Evolutionary conservation across 768 basidiomycete genomes (phyloP).

Genomic region (Amanita polypyramis): DNA sequence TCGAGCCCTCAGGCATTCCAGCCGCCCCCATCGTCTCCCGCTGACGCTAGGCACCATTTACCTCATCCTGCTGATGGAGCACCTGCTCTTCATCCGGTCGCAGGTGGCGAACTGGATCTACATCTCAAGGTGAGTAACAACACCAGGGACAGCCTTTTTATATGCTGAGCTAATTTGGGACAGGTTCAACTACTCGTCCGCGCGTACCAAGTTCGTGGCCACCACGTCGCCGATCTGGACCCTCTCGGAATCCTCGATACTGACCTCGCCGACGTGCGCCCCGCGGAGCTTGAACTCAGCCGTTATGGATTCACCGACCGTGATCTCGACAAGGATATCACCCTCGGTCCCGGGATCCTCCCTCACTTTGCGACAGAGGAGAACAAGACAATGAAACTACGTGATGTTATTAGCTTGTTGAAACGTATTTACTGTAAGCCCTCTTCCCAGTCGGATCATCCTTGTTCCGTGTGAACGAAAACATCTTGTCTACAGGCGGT

Average conservation of each 20-base stretch:
- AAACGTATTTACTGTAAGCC: slow-evolving; percentile 88
- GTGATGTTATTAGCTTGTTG: slow-evolving; percentile 89
- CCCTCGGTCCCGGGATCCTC: slow-evolving; percentile 90
- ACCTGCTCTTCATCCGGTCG: slow-evolving; percentile 58
- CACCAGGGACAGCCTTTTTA: not conserved
- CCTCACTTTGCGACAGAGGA: slow-evolving; percentile 90
- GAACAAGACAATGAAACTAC: slow-evolving; percentile 74
- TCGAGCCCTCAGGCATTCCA: slow-evolving; percentile 73
- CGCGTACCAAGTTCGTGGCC: slow-evolving; percentile 98
- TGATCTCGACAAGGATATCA: slow-evolving; percentile 91
- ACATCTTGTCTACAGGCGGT: slow-evolving; percentile 38
- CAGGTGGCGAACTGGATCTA: slow-evolving; percentile 77
- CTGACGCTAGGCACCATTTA: no score
- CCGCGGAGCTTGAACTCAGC: slow-evolving; percentile 87
- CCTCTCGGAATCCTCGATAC: slow-evolving; percentile 92
- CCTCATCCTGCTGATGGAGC: slow-evolving; percentile 71
- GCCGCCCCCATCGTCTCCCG: slow-evolving; percentile 65
- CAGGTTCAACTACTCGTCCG: slow-evolving; percentile 96
- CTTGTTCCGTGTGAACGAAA: slow-evolving; percentile 7
- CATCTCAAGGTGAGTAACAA: slow-evolving; percentile 74
- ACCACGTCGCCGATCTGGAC: slow-evolving; percentile 92
- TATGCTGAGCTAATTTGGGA: not conserved
- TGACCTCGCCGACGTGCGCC: slow-evolving; percentile 68
- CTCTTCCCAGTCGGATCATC: slow-evolving; percentile 10
- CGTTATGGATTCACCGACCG: slow-evolving; percentile 93